phyloP scores from a whole-genome alignment of 805 yeast genomes.

The Metschnikowia similis region DNA sequence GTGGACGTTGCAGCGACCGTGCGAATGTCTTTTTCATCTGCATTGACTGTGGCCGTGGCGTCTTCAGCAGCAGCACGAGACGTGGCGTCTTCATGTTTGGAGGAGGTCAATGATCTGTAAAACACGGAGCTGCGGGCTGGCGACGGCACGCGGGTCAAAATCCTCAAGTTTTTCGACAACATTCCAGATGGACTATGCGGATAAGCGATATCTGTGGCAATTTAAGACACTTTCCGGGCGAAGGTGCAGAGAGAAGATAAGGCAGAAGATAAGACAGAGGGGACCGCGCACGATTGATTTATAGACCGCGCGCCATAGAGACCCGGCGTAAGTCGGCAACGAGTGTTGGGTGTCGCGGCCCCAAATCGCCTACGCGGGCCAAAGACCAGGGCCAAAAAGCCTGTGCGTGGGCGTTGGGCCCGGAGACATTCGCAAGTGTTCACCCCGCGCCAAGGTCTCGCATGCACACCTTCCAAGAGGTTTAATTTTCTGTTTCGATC shows the following conservation, averaged over 20 bases:
- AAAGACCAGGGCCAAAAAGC: neutral
- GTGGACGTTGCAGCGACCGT: slow-evolving; percentile 51
- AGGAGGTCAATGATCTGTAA: neutral
- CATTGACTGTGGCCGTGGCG: slow-evolving; percentile 65
- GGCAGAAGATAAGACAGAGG: neutral
- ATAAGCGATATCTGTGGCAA: too few species aligned
- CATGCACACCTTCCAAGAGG: too few species aligned
- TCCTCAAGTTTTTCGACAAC: neutral
- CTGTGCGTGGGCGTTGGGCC: neutral
- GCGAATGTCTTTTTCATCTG: slow-evolving; percentile 55
- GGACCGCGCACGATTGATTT: neutral
- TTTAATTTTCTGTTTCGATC: too few species aligned
- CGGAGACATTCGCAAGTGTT: neutral
- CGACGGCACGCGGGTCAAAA: neutral
- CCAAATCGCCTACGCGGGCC: neutral
- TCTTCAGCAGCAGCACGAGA: slow-evolving; percentile 65
- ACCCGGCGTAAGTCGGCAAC: neutral
- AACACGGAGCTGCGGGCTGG: neutral
- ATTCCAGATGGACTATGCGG: neutral
- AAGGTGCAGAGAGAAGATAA: neutral
- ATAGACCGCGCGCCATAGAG: neutral
- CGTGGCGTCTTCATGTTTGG: slow-evolving; percentile 27
- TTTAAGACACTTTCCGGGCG: too few species aligned
- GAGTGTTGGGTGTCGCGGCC: slow-evolving; percentile 1
- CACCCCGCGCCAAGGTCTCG: too few species aligned